Evolutionary conservation across 306 rosid species (phyloP), one percentile per base, ranked within the genome.

Genomic region (Cucurbita moschata): DNA sequence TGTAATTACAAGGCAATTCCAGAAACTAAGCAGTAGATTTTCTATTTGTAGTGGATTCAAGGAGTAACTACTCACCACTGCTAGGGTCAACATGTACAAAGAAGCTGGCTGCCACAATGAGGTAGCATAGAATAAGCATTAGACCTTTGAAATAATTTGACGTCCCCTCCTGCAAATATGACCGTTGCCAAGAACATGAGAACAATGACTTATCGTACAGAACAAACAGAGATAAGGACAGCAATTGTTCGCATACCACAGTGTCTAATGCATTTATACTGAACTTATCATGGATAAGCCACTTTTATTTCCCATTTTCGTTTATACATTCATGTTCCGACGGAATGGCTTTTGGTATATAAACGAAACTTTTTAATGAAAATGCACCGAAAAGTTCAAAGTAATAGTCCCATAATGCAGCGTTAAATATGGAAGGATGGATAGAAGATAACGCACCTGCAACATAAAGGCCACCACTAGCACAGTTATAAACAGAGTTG

Each of bases 121-220:
- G 96, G 80, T 92, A 92, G 87, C 97, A 88, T 26, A 92, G 85
- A 63, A 92, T 84, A 77, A 92, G 96, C 97, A 92, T 92, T 88
- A 92, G 81, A 70, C 97, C 97, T 77, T 92, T 92, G 71, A 92
- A 92, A 79, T 92, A 89, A 83, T 87, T 89, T 66, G 97, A 92
- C 19, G 95, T 85, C 76, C 97, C 97, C 82, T 92, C 96, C 97
- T 92, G 85, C 79, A 84, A 66, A 21, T 26, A 66, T 63, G 59
- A 76, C 40, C 59, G 80, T 72, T 60, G 52, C 19, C 12, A 4
- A 44, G 53, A 13, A 68, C 57, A 21, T 66, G 39, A 66, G 72
- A 66, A 44, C 18, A 43, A 12, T 63, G 51, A 38, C 50, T 39
- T 38, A 21, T 18, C 26, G 39, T 8, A 43, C 38, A 21, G 3